phyloP scores from a whole-genome alignment of 345 rosid species.

The Microthlaspi erraticum region DNA sequence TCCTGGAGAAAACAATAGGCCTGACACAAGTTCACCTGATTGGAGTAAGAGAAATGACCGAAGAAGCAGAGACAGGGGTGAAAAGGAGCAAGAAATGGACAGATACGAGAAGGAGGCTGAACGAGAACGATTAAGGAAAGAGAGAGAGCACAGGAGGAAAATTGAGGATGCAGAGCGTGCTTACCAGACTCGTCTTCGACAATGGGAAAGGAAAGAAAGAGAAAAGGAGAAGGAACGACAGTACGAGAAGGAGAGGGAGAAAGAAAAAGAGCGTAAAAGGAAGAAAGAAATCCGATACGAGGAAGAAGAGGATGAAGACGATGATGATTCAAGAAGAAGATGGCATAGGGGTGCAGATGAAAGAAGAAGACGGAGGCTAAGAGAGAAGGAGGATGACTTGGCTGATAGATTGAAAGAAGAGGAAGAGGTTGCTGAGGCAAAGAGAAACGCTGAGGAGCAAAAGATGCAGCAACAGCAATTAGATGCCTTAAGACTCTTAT shows the following conservation, averaged over 20 bases:
- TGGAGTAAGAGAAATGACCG: constrained; percentile 72
- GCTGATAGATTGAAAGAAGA: constrained; percentile 77
- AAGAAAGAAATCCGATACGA: constrained; percentile 82
- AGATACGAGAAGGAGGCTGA: constrained; percentile 93
- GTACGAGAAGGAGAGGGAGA: constrained; percentile 91
- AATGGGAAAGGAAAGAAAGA: constrained; percentile 95
- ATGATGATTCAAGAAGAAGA: constrained; percentile 84
- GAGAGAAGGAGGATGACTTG: constrained; percentile 89
- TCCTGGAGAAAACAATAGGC: constrained; percentile 69
- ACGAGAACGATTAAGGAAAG: constrained; percentile 82
- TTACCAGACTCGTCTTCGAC: constrained; percentile 84
- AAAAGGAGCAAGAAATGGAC: constrained; percentile 86
- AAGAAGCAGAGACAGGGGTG: constrained; percentile 85
- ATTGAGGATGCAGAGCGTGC: constrained; percentile 91
- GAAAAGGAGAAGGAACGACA: constrained; percentile 92
- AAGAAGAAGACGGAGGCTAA: constrained; percentile 67
- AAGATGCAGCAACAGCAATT: constrained; percentile 62
- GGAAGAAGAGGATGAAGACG: constrained; percentile 77
- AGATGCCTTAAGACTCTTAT: constrained; percentile 62
- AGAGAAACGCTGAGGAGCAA: constrained; percentile 82
- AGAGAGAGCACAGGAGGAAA: constrained; percentile 93
- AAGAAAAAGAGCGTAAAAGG: constrained; percentile 88
- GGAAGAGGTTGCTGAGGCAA: constrained; percentile 85
- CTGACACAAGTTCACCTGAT: constrained; percentile 84
- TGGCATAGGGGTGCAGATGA: constrained; percentile 86